Evolutionary conservation across 169 alveolate species (phyloP).

Genomic region (Cryptosporidium ubiquitum): DNA sequence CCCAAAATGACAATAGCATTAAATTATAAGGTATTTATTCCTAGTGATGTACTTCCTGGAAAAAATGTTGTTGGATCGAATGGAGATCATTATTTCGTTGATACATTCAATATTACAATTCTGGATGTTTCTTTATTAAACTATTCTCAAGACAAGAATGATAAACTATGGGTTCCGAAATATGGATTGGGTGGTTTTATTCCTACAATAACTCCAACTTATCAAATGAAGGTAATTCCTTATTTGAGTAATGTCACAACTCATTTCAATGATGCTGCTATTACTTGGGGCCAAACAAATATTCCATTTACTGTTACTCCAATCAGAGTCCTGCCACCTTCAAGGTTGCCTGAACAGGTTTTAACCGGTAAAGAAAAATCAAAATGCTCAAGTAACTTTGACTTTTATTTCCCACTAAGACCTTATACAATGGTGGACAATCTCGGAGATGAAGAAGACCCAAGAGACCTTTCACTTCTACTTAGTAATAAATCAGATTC

Average conservation of each 20-base stretch:
- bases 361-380: not conserved
- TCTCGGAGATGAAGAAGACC: not conserved
- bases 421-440: constrained; percentile 27
- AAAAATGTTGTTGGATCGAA: constrained; percentile 35
- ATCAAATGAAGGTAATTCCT: constrained; percentile 70
- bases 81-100: constrained; percentile 47
- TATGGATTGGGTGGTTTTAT: constrained; percentile 57
- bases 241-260: constrained; percentile 49
- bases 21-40: constrained; percentile 47
- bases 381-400: constrained; percentile 53
- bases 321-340: constrained; percentile 49
- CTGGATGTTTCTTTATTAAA: constrained; percentile 1
- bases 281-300: constrained; percentile 73
- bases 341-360: constrained; percentile 38
- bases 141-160: not conserved
- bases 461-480: constrained; percentile 30
- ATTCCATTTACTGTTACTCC: constrained; percentile 65
- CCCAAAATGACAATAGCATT: constrained; percentile 43
- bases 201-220: constrained; percentile 51
- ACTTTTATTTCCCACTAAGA: constrained; percentile 46
- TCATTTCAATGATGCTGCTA: constrained; percentile 47
- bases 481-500: constrained; percentile 27
- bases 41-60: constrained; percentile 50
- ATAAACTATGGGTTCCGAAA: constrained; percentile 42
- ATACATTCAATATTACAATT: constrained; percentile 50